Conservation (phyloP, 164 flowering plant genomes). For the Vitis rotundifolia region DNA sequence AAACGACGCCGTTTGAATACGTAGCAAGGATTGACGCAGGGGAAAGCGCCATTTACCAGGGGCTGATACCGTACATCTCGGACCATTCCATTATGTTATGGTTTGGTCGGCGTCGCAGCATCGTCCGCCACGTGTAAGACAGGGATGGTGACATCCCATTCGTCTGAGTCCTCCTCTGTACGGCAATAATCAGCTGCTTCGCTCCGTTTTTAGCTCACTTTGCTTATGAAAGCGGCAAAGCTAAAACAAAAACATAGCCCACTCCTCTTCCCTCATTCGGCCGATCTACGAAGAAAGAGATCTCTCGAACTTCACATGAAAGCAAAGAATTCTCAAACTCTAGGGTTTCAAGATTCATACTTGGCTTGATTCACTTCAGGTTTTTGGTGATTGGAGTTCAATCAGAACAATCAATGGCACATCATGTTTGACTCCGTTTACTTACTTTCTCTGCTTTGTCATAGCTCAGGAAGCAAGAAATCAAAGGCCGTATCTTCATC, state of each 20-base stretch:
- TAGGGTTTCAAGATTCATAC: conserved; percentile 13
- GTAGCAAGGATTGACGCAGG: too few relatives aligned
- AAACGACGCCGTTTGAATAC: too few relatives aligned
- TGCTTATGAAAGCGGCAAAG: conserved; percentile 37
- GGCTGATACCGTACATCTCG: too few relatives aligned
- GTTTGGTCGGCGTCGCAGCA: too few relatives aligned
- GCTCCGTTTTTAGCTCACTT: not conserved
- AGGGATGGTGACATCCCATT: not conserved
- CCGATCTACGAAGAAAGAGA: conserved; percentile 33
- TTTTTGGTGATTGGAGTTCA: too few relatives aligned
- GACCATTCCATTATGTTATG: too few relatives aligned
- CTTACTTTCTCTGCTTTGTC: not conserved
- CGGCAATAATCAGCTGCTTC: not conserved
- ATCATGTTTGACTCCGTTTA: not conserved
- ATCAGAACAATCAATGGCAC: not conserved
- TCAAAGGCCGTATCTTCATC: not conserved
- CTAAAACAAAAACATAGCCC: conserved; percentile 5
- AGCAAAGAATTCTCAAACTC: conserved; percentile 37
- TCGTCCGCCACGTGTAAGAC: too few relatives aligned
- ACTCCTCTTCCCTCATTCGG: conserved; percentile 7
- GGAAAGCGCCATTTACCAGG: too few relatives aligned
- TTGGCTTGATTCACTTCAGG: too few relatives aligned
- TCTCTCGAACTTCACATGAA: conserved; percentile 29
- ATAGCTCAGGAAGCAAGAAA: not conserved
- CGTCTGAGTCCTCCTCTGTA: not conserved